phyloP scores from a whole-genome alignment of 2,329 filamentous ascomycete genomes.

The Fusarium beomiforme region DNA sequence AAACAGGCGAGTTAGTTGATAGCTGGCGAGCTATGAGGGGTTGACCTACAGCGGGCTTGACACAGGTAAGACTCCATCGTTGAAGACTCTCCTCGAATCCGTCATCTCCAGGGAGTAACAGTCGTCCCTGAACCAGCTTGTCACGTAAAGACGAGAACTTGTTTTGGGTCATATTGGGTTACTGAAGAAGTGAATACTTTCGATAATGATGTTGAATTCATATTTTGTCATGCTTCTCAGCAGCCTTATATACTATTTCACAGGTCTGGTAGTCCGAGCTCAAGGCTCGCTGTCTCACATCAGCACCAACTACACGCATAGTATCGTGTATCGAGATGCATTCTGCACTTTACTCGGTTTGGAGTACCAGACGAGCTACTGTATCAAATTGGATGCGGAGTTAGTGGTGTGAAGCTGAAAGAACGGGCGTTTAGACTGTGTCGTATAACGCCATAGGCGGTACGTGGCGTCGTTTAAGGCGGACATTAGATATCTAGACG shows the following conservation, averaged over 20 bases:
- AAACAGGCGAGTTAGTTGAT: background rate
- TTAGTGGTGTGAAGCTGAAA: background rate
- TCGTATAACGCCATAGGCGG: background rate
- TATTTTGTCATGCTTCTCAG: background rate
- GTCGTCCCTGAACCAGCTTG: conserved; percentile 37
- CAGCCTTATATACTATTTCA: conserved; percentile 11
- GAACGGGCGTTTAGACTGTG: background rate
- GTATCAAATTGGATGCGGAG: background rate
- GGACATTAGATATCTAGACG: background rate
- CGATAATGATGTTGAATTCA: background rate
- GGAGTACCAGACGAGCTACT: background rate
- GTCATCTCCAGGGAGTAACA: conserved; percentile 47
- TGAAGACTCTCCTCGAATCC: conserved; percentile 49
- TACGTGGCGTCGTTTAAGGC: background rate
- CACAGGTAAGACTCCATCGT: conserved; percentile 51
- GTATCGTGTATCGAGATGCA: background rate
- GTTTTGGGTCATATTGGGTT: conserved; percentile 21
- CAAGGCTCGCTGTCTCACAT: background rate
- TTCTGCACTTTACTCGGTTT: background rate
- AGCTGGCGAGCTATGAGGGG: background rate
- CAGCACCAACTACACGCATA: background rate
- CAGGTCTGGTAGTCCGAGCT: background rate
- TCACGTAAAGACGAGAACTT: conserved; percentile 33
- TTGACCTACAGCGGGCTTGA: conserved; percentile 47
- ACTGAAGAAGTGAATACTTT: background rate